phyloP scores from a whole-genome alignment of 148 eudicot genomes.

The Rhododendron simsii region DNA sequence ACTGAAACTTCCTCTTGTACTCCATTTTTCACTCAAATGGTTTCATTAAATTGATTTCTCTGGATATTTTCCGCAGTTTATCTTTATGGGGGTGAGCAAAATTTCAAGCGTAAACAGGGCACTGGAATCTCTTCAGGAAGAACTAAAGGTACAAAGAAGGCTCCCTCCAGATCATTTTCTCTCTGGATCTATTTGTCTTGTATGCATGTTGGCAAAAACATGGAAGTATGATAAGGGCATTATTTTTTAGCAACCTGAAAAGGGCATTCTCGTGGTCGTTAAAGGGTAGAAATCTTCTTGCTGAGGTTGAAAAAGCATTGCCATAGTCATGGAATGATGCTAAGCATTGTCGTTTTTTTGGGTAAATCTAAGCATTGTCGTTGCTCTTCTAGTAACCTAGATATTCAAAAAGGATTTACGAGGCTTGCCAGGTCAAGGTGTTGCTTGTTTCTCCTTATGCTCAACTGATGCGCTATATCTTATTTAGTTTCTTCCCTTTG shows the following conservation, averaged over 20 bases:
- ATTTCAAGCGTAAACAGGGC: conserved; percentile 21
- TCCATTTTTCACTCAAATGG: conserved; percentile 1
- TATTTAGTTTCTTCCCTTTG: not conserved
- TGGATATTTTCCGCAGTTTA: conserved; percentile 28
- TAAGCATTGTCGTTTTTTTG: not conserved
- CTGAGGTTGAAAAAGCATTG: not conserved
- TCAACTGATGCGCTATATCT: not conserved
- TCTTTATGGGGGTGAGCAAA: conserved; percentile 42
- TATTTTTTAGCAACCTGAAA: not conserved
- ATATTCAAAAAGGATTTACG: not conserved
- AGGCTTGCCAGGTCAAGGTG: not conserved
- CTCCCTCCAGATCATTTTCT: not conserved
- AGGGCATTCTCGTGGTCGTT: not conserved
- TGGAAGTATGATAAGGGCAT: not conserved
- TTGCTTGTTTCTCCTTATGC: conserved; percentile 5
- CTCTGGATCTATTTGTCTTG: not conserved
- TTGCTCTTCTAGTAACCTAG: not conserved
- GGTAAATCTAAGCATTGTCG: not conserved
- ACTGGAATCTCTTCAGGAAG: conserved; percentile 37
- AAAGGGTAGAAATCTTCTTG: not conserved
- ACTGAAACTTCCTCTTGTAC: not conserved
- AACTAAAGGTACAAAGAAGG: conserved; percentile 38
- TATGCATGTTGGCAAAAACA: not conserved
- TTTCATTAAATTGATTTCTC: conserved; percentile 6
- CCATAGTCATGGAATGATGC: not conserved